Evolutionary conservation across 139 green algal genomes (phyloP).

Genomic region (Eudorina sp.): DNA sequence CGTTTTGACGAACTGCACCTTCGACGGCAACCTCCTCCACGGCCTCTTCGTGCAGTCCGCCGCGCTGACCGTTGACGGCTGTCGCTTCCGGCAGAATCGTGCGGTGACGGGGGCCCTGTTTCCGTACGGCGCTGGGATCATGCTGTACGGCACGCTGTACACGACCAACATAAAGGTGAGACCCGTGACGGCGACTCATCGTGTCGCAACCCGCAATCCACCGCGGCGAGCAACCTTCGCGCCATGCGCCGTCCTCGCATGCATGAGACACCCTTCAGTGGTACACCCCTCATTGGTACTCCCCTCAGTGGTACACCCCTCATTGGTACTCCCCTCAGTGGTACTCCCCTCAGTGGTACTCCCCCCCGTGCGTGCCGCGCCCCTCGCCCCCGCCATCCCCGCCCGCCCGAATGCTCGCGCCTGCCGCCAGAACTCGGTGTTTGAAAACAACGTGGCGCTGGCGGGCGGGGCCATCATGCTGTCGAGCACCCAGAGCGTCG

Average conservation of each 20-base stretch:
- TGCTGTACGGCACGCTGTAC: background rate
- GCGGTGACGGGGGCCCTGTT: background rate
- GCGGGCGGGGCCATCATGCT: conserved; percentile 18
- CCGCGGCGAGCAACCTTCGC: background rate
- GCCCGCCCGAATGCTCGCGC: background rate
- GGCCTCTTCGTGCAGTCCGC: background rate
- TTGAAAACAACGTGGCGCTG: conserved; percentile 32
- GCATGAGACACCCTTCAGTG: background rate
- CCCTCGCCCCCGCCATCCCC: too few species aligned
- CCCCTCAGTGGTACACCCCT: background rate
- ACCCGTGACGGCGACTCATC: background rate
- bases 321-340: background rate
- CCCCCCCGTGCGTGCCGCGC: too few species aligned
- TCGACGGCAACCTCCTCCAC: conserved; percentile 1
- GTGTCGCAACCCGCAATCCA: background rate
- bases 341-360: background rate
- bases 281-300: background rate
- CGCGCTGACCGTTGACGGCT: background rate
- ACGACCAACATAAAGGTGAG: background rate
- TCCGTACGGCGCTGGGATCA: background rate
- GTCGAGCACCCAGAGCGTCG: background rate
- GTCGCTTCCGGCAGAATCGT: background rate
- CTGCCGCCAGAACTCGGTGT: background rate
- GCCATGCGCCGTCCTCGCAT: background rate
- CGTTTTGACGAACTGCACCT: background rate